A percentile compares a stretch with the other conserved stretches of the same genome.
phyloP scores from a whole-genome alignment of 176 grass and related monocot genomes.

The Dendrocalamus sinicus region DNA sequence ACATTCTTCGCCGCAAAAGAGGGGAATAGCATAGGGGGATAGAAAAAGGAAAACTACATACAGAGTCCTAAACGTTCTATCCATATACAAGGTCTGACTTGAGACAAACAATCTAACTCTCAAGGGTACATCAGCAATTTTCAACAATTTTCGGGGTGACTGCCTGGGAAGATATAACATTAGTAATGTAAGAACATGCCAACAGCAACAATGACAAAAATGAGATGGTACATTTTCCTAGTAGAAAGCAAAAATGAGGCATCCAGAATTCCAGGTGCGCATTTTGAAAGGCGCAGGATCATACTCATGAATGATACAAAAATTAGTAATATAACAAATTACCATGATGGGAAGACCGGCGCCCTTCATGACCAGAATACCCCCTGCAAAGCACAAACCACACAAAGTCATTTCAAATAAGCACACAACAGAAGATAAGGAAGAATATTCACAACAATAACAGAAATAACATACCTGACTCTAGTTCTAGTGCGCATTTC shows the following conservation, averaged over 20 bases:
- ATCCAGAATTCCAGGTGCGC: conserved; percentile 10
- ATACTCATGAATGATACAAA: too few relatives aligned
- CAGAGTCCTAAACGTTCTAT: neutral
- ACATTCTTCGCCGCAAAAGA: neutral
- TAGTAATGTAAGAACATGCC: too few relatives aligned
- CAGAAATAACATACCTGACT: conserved; percentile 51
- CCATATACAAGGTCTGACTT: neutral
- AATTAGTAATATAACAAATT: conserved; percentile 20
- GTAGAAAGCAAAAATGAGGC: conserved; percentile 5
- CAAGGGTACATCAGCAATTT: neutral
- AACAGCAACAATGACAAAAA: neutral
- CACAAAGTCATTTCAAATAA: conserved; percentile 25
- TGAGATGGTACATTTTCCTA: neutral
- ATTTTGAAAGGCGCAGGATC: neutral
- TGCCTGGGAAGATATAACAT: neutral
- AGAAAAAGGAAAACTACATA: neutral
- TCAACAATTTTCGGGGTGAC: neutral
- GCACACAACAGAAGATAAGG: conserved; percentile 19
- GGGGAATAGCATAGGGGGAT: neutral
- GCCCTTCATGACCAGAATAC: conserved; percentile 71
- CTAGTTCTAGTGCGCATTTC: conserved; percentile 80
- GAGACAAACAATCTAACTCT: conserved; percentile 10
- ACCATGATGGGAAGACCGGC: conserved; percentile 78
- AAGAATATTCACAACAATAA: conserved; percentile 17
- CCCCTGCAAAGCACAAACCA: conserved; percentile 61